Evolutionary conservation across 345 rosid genomes (phyloP), one percentile per base, ranked within the genome.

Genomic region (Pistacia atlantica): DNA sequence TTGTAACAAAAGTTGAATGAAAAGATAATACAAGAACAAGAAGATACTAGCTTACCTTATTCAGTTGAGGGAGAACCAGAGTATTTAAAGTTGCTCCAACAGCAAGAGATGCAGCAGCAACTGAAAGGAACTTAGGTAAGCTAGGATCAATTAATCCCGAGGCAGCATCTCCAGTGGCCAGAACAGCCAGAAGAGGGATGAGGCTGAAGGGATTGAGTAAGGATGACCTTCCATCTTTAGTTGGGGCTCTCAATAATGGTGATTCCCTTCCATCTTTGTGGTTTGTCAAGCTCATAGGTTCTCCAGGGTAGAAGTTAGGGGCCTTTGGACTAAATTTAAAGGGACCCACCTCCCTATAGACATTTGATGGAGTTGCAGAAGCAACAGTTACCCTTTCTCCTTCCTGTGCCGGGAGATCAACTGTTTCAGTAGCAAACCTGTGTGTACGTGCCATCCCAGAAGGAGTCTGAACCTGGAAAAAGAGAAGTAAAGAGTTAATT

Each of bases 101-200:
- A 57, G 93, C 89, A 62, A 96, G 81, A 72, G 95, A 92, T 69
- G 94, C 88, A 67, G 87, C 91, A 69, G 89, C 97, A 75, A 87
- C 86, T 78, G 97, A 84, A 84, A 96, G 91, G 74, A 93, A 74
- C 81, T 88, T 95, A 71, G 98, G 98, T 84, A 96, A 84, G 85
- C 88, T 84, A 76, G 99, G 97, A 86, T 92, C 93, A 78, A 96
- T 86, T 14, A 91, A 71, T 78, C 93, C 89, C 45, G 98, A 88
- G 78, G 93, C 97, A 86, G 91, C 98, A 83, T 96, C 98, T 76
- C 98, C 99, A 69, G 93, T 81, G 74, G 93, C 97, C 74, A 96
- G 82, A 79, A 92, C 79, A 76, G 90, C 93, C 77, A 92, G 84
- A 54, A 96, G 83, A 37, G 97, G 92, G 49, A 96, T 79, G 62